Conservation (phyloP, 2,329 filamentous ascomycete species). For the Metarhizium sp. region DNA sequence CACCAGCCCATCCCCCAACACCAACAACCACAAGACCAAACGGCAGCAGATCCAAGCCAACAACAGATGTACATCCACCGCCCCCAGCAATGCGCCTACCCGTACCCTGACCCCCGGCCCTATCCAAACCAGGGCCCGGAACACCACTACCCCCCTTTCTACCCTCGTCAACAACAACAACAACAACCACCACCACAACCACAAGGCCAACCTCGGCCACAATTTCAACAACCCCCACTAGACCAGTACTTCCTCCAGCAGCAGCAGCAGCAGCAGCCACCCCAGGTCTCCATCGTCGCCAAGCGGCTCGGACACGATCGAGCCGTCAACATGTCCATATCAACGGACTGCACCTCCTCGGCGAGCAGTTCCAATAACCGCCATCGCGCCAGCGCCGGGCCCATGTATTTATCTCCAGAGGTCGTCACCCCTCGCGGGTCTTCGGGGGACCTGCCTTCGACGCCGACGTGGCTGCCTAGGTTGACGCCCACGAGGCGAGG, state of each 20-base stretch:
- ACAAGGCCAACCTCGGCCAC: no score
- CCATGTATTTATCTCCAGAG: slow-evolving; percentile 2
- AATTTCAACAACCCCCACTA: no score
- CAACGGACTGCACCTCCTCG: slow-evolving; percentile 10
- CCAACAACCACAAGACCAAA: slow-evolving; percentile 2
- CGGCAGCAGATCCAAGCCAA: slow-evolving; percentile 1
- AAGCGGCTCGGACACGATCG: slow-evolving; percentile 42
- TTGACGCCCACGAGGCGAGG: slow-evolving; percentile 59
- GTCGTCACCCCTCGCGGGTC: background rate
- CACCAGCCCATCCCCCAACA: background rate
- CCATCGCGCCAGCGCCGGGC: slow-evolving; percentile 3
- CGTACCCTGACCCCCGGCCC: background rate
- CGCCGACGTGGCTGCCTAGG: slow-evolving; percentile 37
- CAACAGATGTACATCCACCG: slow-evolving; percentile 9
- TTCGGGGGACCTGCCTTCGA: slow-evolving; percentile 9
- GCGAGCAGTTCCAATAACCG: background rate
- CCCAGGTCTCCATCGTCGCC: slow-evolving; percentile 32
- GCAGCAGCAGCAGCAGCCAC: slow-evolving; percentile 9
- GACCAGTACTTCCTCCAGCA: background rate
- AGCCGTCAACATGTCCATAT: slow-evolving; percentile 35
- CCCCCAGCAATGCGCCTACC: slow-evolving; percentile 7
- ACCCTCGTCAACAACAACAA: no score
- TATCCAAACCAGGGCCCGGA: slow-evolving; percentile 13
- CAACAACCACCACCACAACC: no score
- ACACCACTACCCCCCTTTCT: slow-evolving; percentile 7